Evolutionary conservation across 2,329 filamentous ascomycete genomes (phyloP).

Genomic region (Ophiostoma piceae): DNA sequence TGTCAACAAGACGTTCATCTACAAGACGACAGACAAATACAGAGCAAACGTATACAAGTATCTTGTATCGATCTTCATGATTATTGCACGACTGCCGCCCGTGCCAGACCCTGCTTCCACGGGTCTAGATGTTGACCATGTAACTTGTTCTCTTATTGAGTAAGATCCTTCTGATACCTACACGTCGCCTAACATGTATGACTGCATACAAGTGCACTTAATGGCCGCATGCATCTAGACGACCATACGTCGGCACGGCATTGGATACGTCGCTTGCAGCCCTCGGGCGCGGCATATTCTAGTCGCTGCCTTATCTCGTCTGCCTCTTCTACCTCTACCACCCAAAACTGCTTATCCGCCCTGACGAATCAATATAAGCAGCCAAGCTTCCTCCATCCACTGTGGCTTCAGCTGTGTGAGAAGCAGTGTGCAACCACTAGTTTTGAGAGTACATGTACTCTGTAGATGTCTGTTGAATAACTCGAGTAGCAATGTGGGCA

Average conservation of each 20-base stretch:
- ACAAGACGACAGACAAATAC: not conserved
- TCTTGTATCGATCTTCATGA: not conserved
- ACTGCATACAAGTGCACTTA: not conserved
- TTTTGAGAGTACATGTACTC: no score
- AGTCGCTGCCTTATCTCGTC: not conserved
- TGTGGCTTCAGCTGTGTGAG: not conserved
- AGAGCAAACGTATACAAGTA: not conserved
- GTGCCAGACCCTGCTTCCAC: not conserved
- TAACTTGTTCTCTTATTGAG: not conserved
- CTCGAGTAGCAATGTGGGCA: not conserved
- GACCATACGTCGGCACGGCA: not conserved
- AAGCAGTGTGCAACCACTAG: no score
- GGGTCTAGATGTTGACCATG: not conserved
- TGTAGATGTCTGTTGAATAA: no score
- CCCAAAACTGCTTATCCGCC: not conserved
- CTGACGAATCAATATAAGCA: not conserved
- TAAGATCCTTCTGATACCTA: no score
- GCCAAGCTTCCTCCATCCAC: not conserved
- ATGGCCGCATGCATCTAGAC: not conserved
- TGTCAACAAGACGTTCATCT: not conserved
- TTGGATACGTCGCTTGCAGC: not conserved
- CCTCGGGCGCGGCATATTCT: not conserved
- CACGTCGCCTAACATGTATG: not conserved
- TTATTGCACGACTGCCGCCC: conserved; percentile 1
- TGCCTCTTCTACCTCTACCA: not conserved